phyloP scores from a whole-genome alignment of 2,329 filamentous ascomycete genomes.

The Ophiobolus disseminans region DNA sequence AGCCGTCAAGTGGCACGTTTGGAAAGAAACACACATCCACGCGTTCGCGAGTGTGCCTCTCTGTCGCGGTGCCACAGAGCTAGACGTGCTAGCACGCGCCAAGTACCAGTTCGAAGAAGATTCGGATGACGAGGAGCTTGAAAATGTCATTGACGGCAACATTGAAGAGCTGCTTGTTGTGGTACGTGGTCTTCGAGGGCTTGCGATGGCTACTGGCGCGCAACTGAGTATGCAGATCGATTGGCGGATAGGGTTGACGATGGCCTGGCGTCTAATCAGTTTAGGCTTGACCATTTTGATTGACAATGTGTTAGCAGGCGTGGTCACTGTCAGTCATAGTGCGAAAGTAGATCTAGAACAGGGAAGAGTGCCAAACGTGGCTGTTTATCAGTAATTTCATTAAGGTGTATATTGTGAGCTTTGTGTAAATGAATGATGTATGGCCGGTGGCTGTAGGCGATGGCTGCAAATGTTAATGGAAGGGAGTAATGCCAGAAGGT shows the following conservation, averaged over 20 bases:
- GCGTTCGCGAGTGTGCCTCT: not conserved
- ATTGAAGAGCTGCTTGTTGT: not conserved
- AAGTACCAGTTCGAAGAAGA: slow-evolving; percentile 1
- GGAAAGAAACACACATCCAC: not conserved
- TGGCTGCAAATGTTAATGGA: not conserved
- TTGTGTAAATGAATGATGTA: too few species aligned
- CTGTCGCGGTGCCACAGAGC: not conserved
- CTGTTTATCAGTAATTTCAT: too few species aligned
- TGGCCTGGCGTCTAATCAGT: not conserved
- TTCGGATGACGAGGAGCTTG: not conserved
- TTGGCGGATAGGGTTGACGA: not conserved
- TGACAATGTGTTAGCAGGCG: too few species aligned
- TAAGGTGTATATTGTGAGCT: too few species aligned
- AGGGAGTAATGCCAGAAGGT: not conserved
- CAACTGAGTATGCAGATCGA: not conserved
- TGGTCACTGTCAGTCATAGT: too few species aligned
- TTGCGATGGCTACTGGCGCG: not conserved
- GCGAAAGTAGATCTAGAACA: too few species aligned
- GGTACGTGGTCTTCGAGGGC: not conserved
- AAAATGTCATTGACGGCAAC: not conserved
- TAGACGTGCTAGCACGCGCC: not conserved
- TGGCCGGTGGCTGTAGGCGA: not conserved
- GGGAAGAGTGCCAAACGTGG: too few species aligned
- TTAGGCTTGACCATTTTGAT: too few species aligned
- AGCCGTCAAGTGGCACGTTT: not conserved